phyloP scores from a whole-genome alignment of 352 stramenopile genomes.

The Albugo laibachii region DNA sequence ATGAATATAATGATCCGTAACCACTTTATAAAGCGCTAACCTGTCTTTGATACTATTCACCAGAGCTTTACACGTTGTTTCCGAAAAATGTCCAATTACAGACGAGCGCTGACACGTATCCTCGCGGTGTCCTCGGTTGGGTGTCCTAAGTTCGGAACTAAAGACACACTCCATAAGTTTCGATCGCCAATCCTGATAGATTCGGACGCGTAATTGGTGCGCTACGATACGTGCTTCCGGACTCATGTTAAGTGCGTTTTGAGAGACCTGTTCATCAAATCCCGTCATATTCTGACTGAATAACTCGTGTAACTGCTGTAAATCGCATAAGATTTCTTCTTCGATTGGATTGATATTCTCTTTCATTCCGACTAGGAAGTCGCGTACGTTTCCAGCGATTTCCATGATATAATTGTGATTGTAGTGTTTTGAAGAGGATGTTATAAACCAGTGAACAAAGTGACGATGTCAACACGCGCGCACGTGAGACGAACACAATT shows the following conservation, averaged over 20 bases:
- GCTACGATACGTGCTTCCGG: constrained; percentile 48
- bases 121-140: too few species aligned
- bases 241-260: constrained; percentile 41
- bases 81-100: too few species aligned
- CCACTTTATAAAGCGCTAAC: too few species aligned
- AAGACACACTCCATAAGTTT: constrained; percentile 54
- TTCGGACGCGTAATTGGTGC: constrained; percentile 50
- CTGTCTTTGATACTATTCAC: too few species aligned
- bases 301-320: constrained; percentile 43
- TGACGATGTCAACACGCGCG: too few species aligned
- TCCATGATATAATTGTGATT: constrained; percentile 21
- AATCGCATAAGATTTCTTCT: constrained; percentile 31
- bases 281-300: constrained; percentile 54
- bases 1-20: too few species aligned
- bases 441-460: too few species aligned
- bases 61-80: too few species aligned
- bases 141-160: not conserved
- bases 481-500: too few species aligned
- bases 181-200: constrained; percentile 69
- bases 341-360: constrained; percentile 43
- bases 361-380: constrained; percentile 67
- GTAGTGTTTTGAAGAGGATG: too few species aligned
- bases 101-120: too few species aligned
- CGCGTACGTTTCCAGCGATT: constrained; percentile 58
- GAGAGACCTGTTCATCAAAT: constrained; percentile 28